A percentile compares a stretch with the other conserved stretches of the same genome.
These are phyloP conservation scores for Pleurotus tuoliensis DNA, from an alignment of 768 basidiomycete genomes.

Conservation along the genomic window DNA sequence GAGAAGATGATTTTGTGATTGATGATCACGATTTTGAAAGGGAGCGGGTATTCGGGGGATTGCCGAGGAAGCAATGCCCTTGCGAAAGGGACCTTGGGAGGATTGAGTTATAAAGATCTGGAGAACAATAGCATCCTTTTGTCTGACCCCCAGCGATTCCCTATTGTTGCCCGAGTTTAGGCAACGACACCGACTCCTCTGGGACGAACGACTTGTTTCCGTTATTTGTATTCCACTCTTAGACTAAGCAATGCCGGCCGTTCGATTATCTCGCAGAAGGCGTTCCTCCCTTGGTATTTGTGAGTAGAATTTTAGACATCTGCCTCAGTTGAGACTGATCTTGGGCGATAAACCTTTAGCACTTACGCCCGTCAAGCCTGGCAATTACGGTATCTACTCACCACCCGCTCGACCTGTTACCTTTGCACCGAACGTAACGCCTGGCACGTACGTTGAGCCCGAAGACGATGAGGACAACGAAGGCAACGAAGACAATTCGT, in stretches of 20 bases:
- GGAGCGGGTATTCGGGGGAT: slow-evolving; percentile 11
- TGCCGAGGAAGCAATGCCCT: not conserved
- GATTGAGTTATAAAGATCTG: slow-evolving; percentile 9
- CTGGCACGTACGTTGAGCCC: slow-evolving; percentile 40
- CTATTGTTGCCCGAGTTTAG: slow-evolving; percentile 19
- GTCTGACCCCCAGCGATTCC: slow-evolving; percentile 7
- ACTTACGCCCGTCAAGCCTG: slow-evolving; percentile 43
- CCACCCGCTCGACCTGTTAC: slow-evolving; percentile 47
- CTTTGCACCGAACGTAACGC: slow-evolving; percentile 62
- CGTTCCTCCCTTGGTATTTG: slow-evolving; percentile 35
- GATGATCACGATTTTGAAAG: not conserved
- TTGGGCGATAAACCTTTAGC: slow-evolving; percentile 14
- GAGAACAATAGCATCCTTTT: slow-evolving; percentile 16
- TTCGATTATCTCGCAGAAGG: slow-evolving; percentile 32
- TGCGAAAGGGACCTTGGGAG: not conserved
- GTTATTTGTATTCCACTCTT: not conserved
- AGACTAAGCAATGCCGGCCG: slow-evolving; percentile 28
- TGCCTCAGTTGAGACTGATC: not conserved
- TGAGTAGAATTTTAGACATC: slow-evolving; percentile 15
- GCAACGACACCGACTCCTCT: slow-evolving; percentile 9
- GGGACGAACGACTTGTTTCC: slow-evolving; percentile 8
- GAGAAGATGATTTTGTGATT: not conserved
- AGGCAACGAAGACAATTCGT: slow-evolving; percentile 21
- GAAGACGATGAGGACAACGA: slow-evolving; percentile 22
- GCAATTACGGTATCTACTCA: slow-evolving; percentile 45